A percentile compares a stretch with the other conserved stretches of the same genome.
Evolutionary conservation across 768 basidiomycete genomes (phyloP).

Genomic region (Crucibulum laeve): DNA sequence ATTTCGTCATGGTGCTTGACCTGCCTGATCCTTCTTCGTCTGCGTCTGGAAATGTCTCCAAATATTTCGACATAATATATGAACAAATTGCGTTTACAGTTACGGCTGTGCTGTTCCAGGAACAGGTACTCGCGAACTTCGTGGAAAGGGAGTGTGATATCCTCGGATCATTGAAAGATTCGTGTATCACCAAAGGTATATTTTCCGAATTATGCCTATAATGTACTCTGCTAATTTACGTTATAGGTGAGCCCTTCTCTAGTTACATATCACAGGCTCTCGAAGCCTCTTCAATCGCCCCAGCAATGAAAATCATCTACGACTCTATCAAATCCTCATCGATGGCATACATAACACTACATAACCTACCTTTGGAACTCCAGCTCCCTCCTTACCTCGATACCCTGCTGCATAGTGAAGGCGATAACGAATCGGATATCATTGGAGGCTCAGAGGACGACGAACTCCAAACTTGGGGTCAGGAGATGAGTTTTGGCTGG

Average conservation of each 20-base stretch:
- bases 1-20: slow-evolving; percentile 84
- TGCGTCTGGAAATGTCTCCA: slow-evolving; percentile 68
- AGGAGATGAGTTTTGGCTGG: slow-evolving; percentile 70
- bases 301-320: slow-evolving; percentile 76
- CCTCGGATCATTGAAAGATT: slow-evolving; percentile 68
- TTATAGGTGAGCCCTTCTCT: slow-evolving; percentile 54
- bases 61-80: slow-evolving; percentile 85
- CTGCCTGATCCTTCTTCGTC: slow-evolving; percentile 87
- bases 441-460: slow-evolving; percentile 49
- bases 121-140: slow-evolving; percentile 84
- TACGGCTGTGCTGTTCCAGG: slow-evolving; percentile 88
- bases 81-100: slow-evolving; percentile 85
- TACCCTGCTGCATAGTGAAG: slow-evolving; percentile 61
- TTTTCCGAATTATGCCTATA: slow-evolving; percentile 6
- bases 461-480: slow-evolving; percentile 55
- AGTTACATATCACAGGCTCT: slow-evolving; percentile 56
- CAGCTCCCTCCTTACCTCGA: slow-evolving; percentile 84
- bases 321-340: slow-evolving; percentile 72
- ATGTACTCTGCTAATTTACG: slow-evolving; percentile 1
- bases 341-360: slow-evolving; percentile 75
- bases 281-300: slow-evolving; percentile 64
- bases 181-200: slow-evolving; percentile 59
- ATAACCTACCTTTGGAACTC: slow-evolving; percentile 76
- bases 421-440: slow-evolving; percentile 51
- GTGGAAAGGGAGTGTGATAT: slow-evolving; percentile 78